Base-by-base conservation (phyloP, 2,329 filamentous ascomycete genomes). In the Epichloe sibirici region DNA sequence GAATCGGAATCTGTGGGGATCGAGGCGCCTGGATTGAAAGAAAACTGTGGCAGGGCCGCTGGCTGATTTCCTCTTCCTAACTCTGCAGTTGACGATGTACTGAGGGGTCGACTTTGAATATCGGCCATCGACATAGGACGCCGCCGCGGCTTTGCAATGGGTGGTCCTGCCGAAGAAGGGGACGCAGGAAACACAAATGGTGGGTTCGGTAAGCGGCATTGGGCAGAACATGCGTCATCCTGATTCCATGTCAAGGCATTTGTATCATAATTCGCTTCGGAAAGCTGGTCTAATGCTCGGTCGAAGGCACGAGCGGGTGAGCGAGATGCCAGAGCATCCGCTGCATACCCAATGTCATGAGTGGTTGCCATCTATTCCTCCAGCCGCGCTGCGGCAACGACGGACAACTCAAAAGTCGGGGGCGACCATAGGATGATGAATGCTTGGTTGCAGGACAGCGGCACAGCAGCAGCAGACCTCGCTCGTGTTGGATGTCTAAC, bases 131-230 rank as follows among this genome's bases (percentile, higher is more conserved):
- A 81, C 59, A 72, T 70, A 51, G 77, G 76, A 38, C 78, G 73
- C 59, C 74, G 73, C 55, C 77, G 69, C 8, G 77, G 73, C 45
- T 71, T 71, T 0, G 74, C 71, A 3, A 73, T 69, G 2, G 75
- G 71, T 34, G 38, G 12, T n/a, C n/a, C 23, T 23, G 38, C 34
- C 38, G 60, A 70, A 1, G 75, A 64, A 7, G 74, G 67, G 45
- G 70, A 66, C 23, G 72, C 66, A 1, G 82, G 83, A 59, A 86
- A 86, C 53, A 81, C 74, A 60, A 86, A 86, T 5, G 75, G 76
- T 34, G 83, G 82, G 51, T 85, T 85, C 46, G 81, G 81, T 49
- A 71, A 72, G 50, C 77, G 76, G 9, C 58, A 45, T 34, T 59
- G 55, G 48, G 53, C 49, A 12, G 48, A 42, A 21, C 38, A 31